Evolutionary conservation across 2,329 filamentous ascomycete species (phyloP).

Genomic region (Tympanopsis confertula): DNA sequence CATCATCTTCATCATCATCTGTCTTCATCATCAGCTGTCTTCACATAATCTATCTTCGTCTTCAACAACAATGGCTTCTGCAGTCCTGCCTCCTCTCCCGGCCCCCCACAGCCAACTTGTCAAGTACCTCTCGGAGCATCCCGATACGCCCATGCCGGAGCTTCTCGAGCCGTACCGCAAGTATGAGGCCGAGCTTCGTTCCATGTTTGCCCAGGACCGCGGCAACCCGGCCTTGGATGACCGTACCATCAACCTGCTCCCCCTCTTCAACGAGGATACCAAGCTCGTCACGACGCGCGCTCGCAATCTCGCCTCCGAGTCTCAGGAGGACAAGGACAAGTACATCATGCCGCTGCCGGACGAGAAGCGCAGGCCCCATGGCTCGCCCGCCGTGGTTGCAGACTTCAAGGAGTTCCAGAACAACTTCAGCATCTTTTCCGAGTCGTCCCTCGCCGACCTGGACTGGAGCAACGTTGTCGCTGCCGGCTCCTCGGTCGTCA

Average conservation of each 20-base stretch:
- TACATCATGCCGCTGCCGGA: conserved; percentile 61
- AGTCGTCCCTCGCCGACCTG: conserved; percentile 63
- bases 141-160: conserved; percentile 38
- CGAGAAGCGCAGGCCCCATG: conserved; percentile 47
- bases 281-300: conserved; percentile 48
- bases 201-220: conserved; percentile 58
- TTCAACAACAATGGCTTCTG: no score
- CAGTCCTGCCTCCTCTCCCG: conserved; percentile 22
- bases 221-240: conserved; percentile 43
- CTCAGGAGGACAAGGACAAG: conserved; percentile 44
- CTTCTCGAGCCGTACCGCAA: conserved; percentile 55
- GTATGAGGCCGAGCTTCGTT: conserved; percentile 56
- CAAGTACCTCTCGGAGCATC: conserved; percentile 41
- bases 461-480: conserved; percentile 76
- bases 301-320: conserved; percentile 44
- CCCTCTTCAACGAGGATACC: conserved; percentile 51
- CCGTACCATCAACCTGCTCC: conserved; percentile 49
- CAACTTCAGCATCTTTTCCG: conserved; percentile 74
- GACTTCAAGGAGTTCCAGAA: conserved; percentile 60
- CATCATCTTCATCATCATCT: no score
- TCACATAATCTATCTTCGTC: no score
- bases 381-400: conserved; percentile 55
- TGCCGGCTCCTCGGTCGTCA: conserved; percentile 71
- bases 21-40: no score
- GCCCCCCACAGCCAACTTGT: conserved; percentile 30